Evolutionary conservation across 2,329 filamentous ascomycete genomes (phyloP).

Genomic region (Venturia oleaginea): DNA sequence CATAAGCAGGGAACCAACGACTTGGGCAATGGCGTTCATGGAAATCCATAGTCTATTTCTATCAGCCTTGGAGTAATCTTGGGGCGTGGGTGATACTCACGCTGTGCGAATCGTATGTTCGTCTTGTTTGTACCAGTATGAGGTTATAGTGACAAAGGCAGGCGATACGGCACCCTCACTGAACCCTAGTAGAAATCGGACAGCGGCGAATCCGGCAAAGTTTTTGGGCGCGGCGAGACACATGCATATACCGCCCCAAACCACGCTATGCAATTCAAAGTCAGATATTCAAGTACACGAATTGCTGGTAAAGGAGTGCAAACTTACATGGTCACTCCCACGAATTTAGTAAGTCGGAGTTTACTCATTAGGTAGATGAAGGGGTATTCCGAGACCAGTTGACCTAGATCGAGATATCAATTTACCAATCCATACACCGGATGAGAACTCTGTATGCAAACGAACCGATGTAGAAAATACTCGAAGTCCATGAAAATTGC

Average conservation of each 20-base stretch:
- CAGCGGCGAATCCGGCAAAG: conserved; percentile 25
- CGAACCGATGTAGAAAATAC: conserved; percentile 38
- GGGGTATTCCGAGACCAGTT: conserved; percentile 36
- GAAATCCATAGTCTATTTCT: background rate
- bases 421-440: too few species aligned
- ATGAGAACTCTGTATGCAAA: too few species aligned
- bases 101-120: conserved; percentile 22
- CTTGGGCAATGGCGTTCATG: background rate
- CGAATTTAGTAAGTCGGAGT: conserved; percentile 42
- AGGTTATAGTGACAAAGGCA: conserved; percentile 39
- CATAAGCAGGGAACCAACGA: background rate
- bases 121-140: conserved; percentile 23
- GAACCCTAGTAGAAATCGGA: conserved; percentile 28
- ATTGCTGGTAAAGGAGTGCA: too few species aligned
- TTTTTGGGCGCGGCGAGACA: conserved; percentile 34
- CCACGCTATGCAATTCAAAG: conserved; percentile 17
- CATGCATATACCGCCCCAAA: conserved; percentile 38
- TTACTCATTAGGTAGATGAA: conserved; percentile 44
- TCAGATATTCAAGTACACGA: too few species aligned
- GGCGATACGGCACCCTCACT: conserved; percentile 37
- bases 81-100: conserved; percentile 11
- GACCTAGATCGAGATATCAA: background rate
- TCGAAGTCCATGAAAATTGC: conserved; percentile 42
- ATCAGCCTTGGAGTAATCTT: background rate
- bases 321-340: conserved; percentile 34